These are phyloP conservation scores for Volvox reticuliferus DNA, from an alignment of 139 green algal species.

Conservation along the genomic window DNA sequence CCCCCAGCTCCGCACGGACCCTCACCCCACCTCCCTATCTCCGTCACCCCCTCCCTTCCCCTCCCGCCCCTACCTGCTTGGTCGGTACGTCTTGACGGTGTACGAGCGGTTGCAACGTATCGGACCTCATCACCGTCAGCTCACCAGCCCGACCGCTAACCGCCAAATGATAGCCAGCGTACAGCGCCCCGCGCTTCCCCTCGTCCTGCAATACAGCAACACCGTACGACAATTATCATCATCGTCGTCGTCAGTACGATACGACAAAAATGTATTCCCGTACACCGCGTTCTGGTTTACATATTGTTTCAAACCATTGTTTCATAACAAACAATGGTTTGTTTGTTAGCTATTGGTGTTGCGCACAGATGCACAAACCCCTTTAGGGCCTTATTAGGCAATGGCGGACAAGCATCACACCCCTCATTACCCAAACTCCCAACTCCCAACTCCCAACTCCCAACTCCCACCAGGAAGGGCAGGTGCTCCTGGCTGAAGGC, in stretches of 20 bases:
- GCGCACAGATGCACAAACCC: too few relatives aligned
- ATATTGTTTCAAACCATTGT: too few relatives aligned
- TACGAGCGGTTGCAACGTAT: constrained; percentile 65
- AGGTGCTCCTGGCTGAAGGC: constrained; percentile 54
- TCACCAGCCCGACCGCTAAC: constrained; percentile 50
- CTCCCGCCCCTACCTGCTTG: not conserved
- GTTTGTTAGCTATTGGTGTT: too few relatives aligned
- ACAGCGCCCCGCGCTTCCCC: not conserved
- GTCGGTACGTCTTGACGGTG: constrained; percentile 2
- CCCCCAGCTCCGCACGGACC: not conserved
- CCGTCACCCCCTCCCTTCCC: not conserved
- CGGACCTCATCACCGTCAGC: constrained; percentile 60
- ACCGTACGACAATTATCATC: not conserved
- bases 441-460: not conserved
- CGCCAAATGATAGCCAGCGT: constrained; percentile 60
- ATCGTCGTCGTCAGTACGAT: too few relatives aligned
- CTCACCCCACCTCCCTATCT: not conserved
- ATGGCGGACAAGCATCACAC: not conserved
- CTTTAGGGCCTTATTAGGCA: too few relatives aligned
- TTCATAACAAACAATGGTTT: too few relatives aligned
- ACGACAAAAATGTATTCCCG: not conserved
- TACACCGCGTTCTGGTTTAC: not conserved
- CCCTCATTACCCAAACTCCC: not conserved
- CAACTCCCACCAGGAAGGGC: not conserved
- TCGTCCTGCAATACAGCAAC: constrained; percentile 21